Base-by-base conservation (phyloP, 1,139 yeast genomes). In the Wickerhamomyces sp. region DNA sequence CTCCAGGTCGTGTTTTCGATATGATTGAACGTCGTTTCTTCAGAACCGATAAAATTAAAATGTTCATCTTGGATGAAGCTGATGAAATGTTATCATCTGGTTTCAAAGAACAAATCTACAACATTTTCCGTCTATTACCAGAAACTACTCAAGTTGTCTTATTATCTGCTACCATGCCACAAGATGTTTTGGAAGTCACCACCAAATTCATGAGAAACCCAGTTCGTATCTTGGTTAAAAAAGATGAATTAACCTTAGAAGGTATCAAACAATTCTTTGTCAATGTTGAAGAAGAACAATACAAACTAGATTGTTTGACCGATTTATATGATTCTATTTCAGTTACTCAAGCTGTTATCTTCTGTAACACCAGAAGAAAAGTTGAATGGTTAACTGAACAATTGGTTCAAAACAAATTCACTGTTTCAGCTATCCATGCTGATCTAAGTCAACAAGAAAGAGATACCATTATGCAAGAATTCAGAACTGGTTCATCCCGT, bases 11-110 rank as follows among this genome's bases (percentile, higher is more conserved):
- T 79, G 97, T 93, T 60, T 84, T 73, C 71, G 98, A 93, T 72
- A 91, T 93, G 95, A 93, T 93, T 68, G 90, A 88, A 73, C 84
- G 97, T 73, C 84, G 96, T 70, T 79, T 78, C 75, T 84, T 93
- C 75, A 84, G 79, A 72, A 89, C 97, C 61, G 85, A 87, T 64
- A 79, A 84, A 72, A 78, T 93, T 68, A 89, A 90, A 79, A 91
- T 93, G 97, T 86, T 93, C 76, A 87, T 93, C 69, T 81, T 93
- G 72, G 99, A 93, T 77, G 99, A 93, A 78, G 99, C 99, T 68
- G 99, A 93, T 79, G 97, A 91, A 78, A 84, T 93, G 93, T 81
- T 93, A 72, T 83, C 94, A 50, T 81, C 95, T 61, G 99, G 99
- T 62, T 93, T 93, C 85, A 88, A 87, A 77, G 95, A 88, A 71